Percentiles rank a stretch among this genome's conserved stretches.
Evolutionary conservation across 148 eudicot genomes (phyloP).

Genomic region (Cornus florida): DNA sequence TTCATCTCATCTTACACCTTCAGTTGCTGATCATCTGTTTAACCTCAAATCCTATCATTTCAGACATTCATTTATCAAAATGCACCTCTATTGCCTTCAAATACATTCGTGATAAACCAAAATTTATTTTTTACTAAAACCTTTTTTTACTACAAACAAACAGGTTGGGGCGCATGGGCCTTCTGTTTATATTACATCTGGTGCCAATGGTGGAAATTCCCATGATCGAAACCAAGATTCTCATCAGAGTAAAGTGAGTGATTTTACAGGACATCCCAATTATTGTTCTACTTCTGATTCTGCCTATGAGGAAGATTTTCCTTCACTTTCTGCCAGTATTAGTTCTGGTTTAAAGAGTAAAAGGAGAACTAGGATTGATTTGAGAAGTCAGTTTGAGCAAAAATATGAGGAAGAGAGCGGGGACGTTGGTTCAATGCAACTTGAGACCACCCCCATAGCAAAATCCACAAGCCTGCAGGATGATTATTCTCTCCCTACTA

Average conservation of each 20-base stretch:
- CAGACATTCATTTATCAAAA: too few relatives aligned
- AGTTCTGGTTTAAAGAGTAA: background rate
- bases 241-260: background rate
- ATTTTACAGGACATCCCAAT: background rate
- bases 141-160: too few relatives aligned
- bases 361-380: constrained; percentile 16
- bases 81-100: too few relatives aligned
- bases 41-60: too few relatives aligned
- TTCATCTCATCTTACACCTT: too few relatives aligned
- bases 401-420: background rate
- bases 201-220: too few relatives aligned
- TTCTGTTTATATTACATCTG: too few relatives aligned
- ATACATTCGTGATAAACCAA: too few relatives aligned
- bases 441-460: background rate
- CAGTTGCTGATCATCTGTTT: too few relatives aligned
- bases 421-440: background rate
- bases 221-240: background rate
- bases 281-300: background rate
- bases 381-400: background rate
- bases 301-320: background rate
- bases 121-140: too few relatives aligned
- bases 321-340: background rate
- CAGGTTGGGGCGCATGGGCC: too few relatives aligned
- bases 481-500: constrained; percentile 31
- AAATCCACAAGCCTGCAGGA: background rate